These are phyloP conservation scores for Zygoascus hellenicus DNA, from an alignment of 1,139 yeast species.

Conservation along the genomic window DNA sequence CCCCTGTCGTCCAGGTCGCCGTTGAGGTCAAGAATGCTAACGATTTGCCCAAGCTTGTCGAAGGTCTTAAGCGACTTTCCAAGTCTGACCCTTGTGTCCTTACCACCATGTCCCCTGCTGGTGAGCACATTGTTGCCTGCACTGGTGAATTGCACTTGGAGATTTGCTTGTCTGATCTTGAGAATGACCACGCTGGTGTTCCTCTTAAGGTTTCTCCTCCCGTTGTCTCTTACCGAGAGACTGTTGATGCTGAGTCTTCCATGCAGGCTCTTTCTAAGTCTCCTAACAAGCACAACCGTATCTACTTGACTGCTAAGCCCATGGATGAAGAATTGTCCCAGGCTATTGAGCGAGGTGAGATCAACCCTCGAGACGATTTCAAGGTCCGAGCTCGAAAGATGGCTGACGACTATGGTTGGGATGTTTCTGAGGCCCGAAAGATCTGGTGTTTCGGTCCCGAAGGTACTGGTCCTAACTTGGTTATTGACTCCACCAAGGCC, in stretches of 20 bases:
- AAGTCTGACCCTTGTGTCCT: slow-evolving; percentile 99
- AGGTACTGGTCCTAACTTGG: slow-evolving; percentile 97
- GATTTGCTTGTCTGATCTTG: slow-evolving; percentile 93
- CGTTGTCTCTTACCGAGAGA: slow-evolving; percentile 98
- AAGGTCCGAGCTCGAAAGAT: slow-evolving; percentile 98
- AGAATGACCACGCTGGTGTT: slow-evolving; percentile 99
- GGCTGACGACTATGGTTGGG: slow-evolving; percentile 99
- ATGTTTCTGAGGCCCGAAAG: slow-evolving; percentile 99
- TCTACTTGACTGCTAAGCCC: slow-evolving; percentile 96
- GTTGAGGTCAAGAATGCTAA: slow-evolving; percentile 99
- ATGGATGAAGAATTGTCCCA: slow-evolving; percentile 85
- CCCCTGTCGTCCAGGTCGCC: slow-evolving; percentile 99
- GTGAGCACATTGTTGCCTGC: slow-evolving; percentile 99
- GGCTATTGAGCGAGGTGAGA: slow-evolving; percentile 90
- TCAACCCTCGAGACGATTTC: slow-evolving; percentile 96
- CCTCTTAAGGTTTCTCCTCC: slow-evolving; percentile 98
- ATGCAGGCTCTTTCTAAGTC: slow-evolving; percentile 97
- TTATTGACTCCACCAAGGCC: slow-evolving; percentile 99
- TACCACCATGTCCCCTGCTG: slow-evolving; percentile 81
- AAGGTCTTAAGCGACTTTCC: slow-evolving; percentile 99
- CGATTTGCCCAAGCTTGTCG: slow-evolving; percentile 98
- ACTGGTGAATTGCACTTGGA: slow-evolving; percentile 99
- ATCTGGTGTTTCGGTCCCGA: slow-evolving; percentile 99
- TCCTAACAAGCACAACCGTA: slow-evolving; percentile 99
- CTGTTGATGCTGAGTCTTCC: slow-evolving; percentile 88